phyloP scores from a whole-genome alignment of 202 grass and related monocot genomes.

The Elaeis oleifera region DNA sequence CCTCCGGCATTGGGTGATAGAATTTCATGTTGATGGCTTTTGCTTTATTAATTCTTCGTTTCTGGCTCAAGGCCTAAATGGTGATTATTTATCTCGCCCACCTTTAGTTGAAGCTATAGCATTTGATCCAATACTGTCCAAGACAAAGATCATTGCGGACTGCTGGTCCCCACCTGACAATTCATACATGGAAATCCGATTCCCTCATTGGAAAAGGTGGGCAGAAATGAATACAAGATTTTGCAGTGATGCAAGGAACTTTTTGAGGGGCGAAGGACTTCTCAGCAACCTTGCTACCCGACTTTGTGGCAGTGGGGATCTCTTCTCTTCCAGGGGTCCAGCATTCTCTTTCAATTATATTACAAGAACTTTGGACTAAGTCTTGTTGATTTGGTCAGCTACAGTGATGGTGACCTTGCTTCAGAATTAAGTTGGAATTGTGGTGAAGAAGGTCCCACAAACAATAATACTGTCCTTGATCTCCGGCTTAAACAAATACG shows the following conservation, averaged over 20 bases:
- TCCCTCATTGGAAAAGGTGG: constrained; percentile 89
- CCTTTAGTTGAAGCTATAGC: constrained; percentile 79
- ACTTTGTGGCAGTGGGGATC: constrained; percentile 77
- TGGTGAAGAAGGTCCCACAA: constrained; percentile 68
- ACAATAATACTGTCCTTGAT: constrained; percentile 52
- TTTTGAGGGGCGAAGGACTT: constrained; percentile 62
- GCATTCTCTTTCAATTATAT: constrained; percentile 86
- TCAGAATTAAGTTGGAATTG: constrained; percentile 91
- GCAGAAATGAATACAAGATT: constrained; percentile 74
- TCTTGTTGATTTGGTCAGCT: constrained; percentile 86
- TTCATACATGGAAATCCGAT: constrained; percentile 56
- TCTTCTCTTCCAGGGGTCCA: constrained; percentile 67
- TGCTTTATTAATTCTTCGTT: constrained; percentile 80
- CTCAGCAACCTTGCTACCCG: constrained; percentile 70
- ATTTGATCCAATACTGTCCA: constrained; percentile 77
- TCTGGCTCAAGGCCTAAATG: constrained; percentile 41
- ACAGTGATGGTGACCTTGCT: constrained; percentile 41
- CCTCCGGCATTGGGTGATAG: constrained; percentile 82
- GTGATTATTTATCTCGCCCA: constrained; percentile 50
- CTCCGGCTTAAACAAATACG: constrained; percentile 70
- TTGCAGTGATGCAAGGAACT: constrained; percentile 62
- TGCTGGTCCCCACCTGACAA: constrained; percentile 70
- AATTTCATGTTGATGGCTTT: constrained; percentile 93
- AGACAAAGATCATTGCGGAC: constrained; percentile 84
- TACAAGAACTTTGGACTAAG: constrained; percentile 67